Conservation (phyloP, 2,329 filamentous ascomycete species). For the Thelonectria olida region DNA sequence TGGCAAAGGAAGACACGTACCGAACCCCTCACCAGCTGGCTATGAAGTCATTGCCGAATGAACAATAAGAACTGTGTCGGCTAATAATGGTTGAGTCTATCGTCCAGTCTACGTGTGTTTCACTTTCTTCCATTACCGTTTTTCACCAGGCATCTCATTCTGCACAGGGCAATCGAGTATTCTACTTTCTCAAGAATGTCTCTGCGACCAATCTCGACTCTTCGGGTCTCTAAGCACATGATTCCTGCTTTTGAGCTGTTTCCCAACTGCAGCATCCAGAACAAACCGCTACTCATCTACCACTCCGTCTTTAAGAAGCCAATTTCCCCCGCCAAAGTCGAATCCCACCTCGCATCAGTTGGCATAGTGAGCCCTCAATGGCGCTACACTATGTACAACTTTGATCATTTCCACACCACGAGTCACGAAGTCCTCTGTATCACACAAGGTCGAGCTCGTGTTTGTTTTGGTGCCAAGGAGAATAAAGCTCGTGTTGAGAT, state of each 20-base stretch:
- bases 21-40: no score
- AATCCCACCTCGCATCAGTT: conserved; percentile 61
- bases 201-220: conserved; percentile 49
- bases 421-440: conserved; percentile 74
- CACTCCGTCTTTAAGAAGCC: conserved; percentile 61
- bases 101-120: no score
- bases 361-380: conserved; percentile 70
- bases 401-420: conserved; percentile 73
- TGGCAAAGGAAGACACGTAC: no score
- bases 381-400: conserved; percentile 74
- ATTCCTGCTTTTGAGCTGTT: conserved; percentile 66
- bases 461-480: conserved; percentile 73
- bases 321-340: conserved; percentile 59
- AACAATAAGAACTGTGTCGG: no score
- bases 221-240: conserved; percentile 65
- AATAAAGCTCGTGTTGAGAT: conserved; percentile 67
- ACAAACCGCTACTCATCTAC: conserved; percentile 73
- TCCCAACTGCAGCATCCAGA: conserved; percentile 72
- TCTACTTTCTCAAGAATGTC: conserved; percentile 15
- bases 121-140: no score
- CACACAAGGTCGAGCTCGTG: conserved; percentile 62
- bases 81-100: no score
- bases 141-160: no score
- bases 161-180: no score
- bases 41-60: no score